Base-by-base conservation (phyloP, 495 filamentous ascomycete genomes). In the Evernia prunastri region DNA sequence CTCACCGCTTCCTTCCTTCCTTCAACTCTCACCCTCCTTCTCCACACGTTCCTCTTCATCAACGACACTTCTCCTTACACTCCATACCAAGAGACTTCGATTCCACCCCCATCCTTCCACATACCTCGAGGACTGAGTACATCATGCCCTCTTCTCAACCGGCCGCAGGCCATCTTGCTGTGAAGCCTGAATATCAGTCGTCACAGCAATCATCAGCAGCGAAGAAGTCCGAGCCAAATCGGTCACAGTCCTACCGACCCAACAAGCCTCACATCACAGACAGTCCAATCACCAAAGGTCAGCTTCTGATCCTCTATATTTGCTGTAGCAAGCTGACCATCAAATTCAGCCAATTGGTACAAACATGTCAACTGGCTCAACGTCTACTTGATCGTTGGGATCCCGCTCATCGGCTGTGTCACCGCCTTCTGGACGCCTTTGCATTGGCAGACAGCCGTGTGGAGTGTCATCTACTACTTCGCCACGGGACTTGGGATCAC, bases 351-450 rank as follows among this genome's bases (percentile, higher is more conserved):
- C 66, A 99, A 99, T 80, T 97, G 92, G 92, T 87, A 93, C 79
- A 90, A 95, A 74, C 95, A 97, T 72, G 85, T 97, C 82, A 92
- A 97, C 82, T 97, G 94, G 91, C 78, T 95, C 35, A 93, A 96
- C 73, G 88, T 92, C 53, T 82, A 80, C 69, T 80, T 97, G 75
- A 96, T 99, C 75, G 78, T 97, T 72, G 82, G 88, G 66, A 84
- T 97, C 51, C 94, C 94, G 2, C 47, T 94, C 18, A 77, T 84
- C 61, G 95, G 95, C 59, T 79, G 86, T 71, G 76, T 96, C 69
- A 82, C 83, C 63, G 83, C 94, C 31, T 83, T 89, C 75, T 97
- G 89, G 89, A 89, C 90, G 31, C 89, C 91, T 35, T 75, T 96
- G 33, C 77, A 85, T 56, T 74, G 75, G 68, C 85, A 90, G 79